These are phyloP conservation scores for Metroxylon sagu DNA, from an alignment of 176 grass and related monocot genomes.

Conservation along the genomic window DNA sequence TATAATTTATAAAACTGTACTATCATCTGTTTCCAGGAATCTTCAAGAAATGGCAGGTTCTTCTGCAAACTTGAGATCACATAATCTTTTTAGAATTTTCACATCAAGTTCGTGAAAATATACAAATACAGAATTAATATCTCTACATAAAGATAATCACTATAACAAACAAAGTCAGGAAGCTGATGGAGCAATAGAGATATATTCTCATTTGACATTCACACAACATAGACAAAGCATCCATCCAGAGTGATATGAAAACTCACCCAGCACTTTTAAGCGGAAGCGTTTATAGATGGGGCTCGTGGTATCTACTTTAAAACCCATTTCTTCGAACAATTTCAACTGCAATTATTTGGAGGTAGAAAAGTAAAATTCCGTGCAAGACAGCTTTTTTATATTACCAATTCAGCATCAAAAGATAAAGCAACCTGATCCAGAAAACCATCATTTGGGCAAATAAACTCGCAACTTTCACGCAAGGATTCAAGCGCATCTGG, in stretches of 20 bases:
- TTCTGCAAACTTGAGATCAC: too few species aligned
- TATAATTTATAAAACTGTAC: too few species aligned
- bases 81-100: too few species aligned
- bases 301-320: conserved; percentile 68
- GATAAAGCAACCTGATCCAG: conserved; percentile 61
- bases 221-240: too few species aligned
- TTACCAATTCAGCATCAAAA: conserved; percentile 11
- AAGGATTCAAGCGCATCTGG: conserved; percentile 78
- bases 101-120: too few species aligned
- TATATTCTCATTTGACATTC: too few species aligned
- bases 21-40: too few species aligned
- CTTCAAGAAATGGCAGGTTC: too few species aligned
- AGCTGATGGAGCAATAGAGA: too few species aligned
- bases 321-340: conserved; percentile 93
- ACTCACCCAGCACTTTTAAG: conserved; percentile 76
- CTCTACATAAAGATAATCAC: too few species aligned
- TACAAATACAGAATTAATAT: too few species aligned
- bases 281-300: conserved; percentile 80
- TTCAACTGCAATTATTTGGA: conserved; percentile 47
- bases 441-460: conserved; percentile 86
- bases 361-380: not conserved
- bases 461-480: conserved; percentile 40
- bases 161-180: too few species aligned
- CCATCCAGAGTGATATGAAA: not conserved
- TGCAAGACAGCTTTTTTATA: not conserved